Percentiles rank a stretch among this genome's conserved stretches.
These are phyloP conservation scores for Gastrolobium villosum DNA, from an alignment of 306 rosid genomes.

Conservation along the genomic window DNA sequence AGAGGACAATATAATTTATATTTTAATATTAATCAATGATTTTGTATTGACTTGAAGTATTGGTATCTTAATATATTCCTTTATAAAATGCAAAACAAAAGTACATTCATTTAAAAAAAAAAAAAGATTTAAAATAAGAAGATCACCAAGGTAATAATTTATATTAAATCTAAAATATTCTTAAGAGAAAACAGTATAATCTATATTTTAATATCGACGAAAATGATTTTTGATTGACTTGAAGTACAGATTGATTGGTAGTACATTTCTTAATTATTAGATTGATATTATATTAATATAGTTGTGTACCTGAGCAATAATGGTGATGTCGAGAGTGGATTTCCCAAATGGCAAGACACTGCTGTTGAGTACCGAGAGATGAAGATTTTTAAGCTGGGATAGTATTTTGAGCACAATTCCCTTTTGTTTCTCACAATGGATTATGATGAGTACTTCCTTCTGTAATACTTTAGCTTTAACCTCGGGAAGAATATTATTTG, in stretches of 20 bases:
- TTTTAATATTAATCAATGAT: slow-evolving; percentile 4
- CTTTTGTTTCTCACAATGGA: slow-evolving; percentile 54
- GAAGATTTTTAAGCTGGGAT: slow-evolving; percentile 38
- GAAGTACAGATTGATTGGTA: too few species aligned
- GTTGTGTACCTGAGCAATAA: slow-evolving; percentile 49
- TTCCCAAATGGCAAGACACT: slow-evolving; percentile 55
- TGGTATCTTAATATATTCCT: not conserved
- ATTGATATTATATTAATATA: not conserved
- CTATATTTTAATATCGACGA: too few species aligned
- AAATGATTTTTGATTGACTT: too few species aligned
- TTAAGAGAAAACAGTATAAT: too few species aligned
- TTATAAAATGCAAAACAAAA: not conserved
- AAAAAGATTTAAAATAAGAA: too few species aligned
- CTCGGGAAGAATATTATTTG: slow-evolving; percentile 22
- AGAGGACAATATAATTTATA: not conserved
- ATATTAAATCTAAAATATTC: too few species aligned
- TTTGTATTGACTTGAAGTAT: not conserved
- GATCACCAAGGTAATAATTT: too few species aligned
- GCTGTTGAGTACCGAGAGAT: slow-evolving; percentile 47
- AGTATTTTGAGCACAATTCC: slow-evolving; percentile 50
- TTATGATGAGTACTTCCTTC: slow-evolving; percentile 40
- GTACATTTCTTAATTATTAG: too few species aligned
- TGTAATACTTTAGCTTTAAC: slow-evolving; percentile 46
- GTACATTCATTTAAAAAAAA: too few species aligned
- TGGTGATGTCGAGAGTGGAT: slow-evolving; percentile 50